Evolutionary conservation across 805 yeast genomes (phyloP), one percentile per base, ranked within the genome.

Genomic region (Tetrapisispora iriomotensis): DNA sequence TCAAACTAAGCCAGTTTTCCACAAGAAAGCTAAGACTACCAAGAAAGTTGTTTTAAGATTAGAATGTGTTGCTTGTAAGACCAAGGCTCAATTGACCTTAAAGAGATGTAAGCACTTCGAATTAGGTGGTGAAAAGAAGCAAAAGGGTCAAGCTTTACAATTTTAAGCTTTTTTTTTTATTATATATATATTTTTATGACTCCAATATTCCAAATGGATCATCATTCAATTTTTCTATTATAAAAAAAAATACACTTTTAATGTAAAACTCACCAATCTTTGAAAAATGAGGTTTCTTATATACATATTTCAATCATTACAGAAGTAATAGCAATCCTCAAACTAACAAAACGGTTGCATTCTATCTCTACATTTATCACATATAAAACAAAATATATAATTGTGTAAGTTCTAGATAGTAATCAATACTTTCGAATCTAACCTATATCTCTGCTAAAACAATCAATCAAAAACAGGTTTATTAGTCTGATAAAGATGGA

Each of bases 91-190:
- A 79, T 79, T 92, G 60, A 68, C 95, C 49, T 79, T 92, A 73
- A 92, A 92, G 92, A 86, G 98, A 81, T 92, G 97, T 82, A 92
- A 92, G 92, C 98, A 92, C 79, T 92, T 92, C 74, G 99, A 92
- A 79, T 87, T 92, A 70, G 98, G 98, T 82, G 98, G 99, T 79
- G 98, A 92, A 81, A 92, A 84, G 85, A 92, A 92, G 78, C 96
- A 92, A 78, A 92, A 92, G 87, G 99, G 98, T 74, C 96, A 86
- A 77, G 98, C 98, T 73, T 82, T 92, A 74, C 98, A 92, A 80
- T 92, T 92, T 75, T 92, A 82, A 82, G 72, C 58, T 19, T 40
- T 27, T 22, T 37, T 17, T n/a, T 36, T 25, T 28, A 30, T 37
- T 29, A 22, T n/a, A 25, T 27, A 26, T 27, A 35, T 21, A 15